These are phyloP conservation scores for Panicum virgatum DNA, from an alignment of 202 grass and related monocot genomes.

Conservation along the genomic window DNA sequence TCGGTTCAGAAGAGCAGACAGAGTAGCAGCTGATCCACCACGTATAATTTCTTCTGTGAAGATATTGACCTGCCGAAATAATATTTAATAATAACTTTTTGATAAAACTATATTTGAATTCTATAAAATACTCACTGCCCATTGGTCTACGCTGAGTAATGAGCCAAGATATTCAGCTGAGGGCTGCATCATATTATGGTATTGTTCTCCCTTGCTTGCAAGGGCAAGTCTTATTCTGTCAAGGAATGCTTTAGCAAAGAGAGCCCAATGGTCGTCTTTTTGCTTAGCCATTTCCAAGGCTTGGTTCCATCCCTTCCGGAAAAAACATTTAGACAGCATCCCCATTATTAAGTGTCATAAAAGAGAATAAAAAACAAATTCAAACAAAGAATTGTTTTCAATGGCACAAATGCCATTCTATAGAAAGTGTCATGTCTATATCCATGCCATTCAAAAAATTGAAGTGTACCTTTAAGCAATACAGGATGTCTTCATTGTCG, in stretches of 20 bases:
- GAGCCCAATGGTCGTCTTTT: conserved; percentile 82
- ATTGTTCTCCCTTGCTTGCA: conserved; percentile 83
- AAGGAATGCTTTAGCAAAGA: conserved; percentile 94
- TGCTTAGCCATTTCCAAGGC: conserved; percentile 77
- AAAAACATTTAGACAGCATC: conserved; percentile 31
- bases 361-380: conserved; percentile 28
- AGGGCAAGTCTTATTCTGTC: conserved; percentile 94
- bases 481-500: conserved; percentile 90
- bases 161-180: conserved; percentile 97
- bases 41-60: conserved; percentile 99
- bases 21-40: conserved; percentile 86
- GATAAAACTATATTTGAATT: conserved; percentile 31
- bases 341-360: conserved; percentile 17
- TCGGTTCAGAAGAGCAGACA: conserved; percentile 95
- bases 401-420: background rate
- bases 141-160: conserved; percentile 76
- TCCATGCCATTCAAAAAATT: conserved; percentile 32
- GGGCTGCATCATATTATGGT: conserved; percentile 83
- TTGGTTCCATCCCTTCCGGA: conserved; percentile 84
- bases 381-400: conserved; percentile 11
- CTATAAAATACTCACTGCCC: conserved; percentile 69
- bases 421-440: conserved; percentile 20
- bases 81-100: conserved; percentile 9
- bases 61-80: conserved; percentile 65
- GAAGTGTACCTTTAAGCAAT: conserved; percentile 80